These are phyloP conservation scores for Zasmidium angulare DNA, from an alignment of 2,329 filamentous ascomycete genomes.

Conservation along the genomic window DNA sequence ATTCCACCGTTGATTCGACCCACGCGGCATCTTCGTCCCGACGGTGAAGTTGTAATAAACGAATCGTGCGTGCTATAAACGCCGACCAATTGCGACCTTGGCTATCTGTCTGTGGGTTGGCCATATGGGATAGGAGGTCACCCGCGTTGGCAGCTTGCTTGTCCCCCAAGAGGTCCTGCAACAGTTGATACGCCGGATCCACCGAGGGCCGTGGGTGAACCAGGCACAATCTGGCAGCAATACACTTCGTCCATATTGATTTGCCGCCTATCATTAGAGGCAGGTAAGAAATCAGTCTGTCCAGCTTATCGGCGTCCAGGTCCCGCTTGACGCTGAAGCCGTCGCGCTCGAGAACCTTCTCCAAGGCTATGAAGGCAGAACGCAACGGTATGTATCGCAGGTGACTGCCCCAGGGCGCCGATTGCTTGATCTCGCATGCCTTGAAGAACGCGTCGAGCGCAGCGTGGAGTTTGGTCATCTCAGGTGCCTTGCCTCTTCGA, in stretches of 20 bases:
- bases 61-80: neutral
- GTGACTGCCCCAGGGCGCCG: conserved; percentile 1
- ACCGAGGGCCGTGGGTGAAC: conserved; percentile 3
- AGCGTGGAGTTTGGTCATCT: neutral
- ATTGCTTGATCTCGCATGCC: conserved; percentile 13
- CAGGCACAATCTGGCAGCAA: neutral
- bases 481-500: neutral
- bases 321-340: neutral
- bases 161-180: neutral
- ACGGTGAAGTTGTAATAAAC: neutral
- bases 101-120: neutral
- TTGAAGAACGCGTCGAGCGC: conserved; percentile 19
- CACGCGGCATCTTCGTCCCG: conserved; percentile 5
- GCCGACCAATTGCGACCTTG: neutral
- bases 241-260: neutral
- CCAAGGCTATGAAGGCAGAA: neutral
- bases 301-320: conserved; percentile 13
- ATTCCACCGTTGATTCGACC: neutral
- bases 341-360: neutral
- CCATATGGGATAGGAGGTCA: neutral
- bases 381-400: conserved; percentile 10
- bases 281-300: conserved; percentile 7
- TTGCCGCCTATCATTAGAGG: neutral
- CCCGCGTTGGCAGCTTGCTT: neutral
- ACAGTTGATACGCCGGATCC: neutral